These are phyloP conservation scores for Poa annua DNA, from an alignment of 176 grass and related monocot species.

Conservation along the genomic window DNA sequence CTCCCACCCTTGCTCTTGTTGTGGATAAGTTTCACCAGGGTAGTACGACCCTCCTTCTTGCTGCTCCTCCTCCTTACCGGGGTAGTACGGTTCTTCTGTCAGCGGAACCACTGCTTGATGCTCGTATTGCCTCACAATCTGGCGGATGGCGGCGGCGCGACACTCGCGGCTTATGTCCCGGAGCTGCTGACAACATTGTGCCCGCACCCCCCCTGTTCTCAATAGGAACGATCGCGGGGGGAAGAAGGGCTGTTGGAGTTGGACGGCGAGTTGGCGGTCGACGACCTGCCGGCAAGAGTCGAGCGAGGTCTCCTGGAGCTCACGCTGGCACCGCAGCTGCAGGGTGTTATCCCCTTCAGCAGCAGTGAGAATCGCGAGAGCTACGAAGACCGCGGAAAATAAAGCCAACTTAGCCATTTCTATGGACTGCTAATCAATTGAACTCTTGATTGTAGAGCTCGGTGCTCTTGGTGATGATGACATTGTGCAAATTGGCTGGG, in stretches of 20 bases:
- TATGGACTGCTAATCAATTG: background rate
- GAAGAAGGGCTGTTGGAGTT: background rate
- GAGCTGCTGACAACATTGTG: background rate
- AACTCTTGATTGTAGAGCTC: background rate
- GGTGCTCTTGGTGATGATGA: slow-evolving; percentile 23
- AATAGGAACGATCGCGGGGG: background rate
- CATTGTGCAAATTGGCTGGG: background rate
- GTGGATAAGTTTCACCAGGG: background rate
- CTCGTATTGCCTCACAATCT: slow-evolving; percentile 3
- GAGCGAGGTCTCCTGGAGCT: slow-evolving; percentile 45
- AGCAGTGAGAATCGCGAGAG: background rate
- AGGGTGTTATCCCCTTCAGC: background rate
- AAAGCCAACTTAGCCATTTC: slow-evolving; percentile 1
- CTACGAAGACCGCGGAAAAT: background rate
- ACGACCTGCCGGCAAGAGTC: slow-evolving; percentile 37
- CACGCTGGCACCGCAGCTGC: slow-evolving; percentile 33
- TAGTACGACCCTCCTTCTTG: background rate
- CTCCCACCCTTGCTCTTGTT: background rate
- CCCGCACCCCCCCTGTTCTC: background rate
- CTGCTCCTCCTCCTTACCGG: background rate
- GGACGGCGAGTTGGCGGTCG: slow-evolving; percentile 22
- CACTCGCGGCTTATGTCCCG: background rate
- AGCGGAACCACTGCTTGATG: background rate
- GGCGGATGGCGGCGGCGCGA: background rate
- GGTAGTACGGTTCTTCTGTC: background rate